Percentiles rank a stretch among this genome's conserved stretches.
phyloP scores from a whole-genome alignment of 495 filamentous ascomycete genomes.

The Jackrogersella minutella region DNA sequence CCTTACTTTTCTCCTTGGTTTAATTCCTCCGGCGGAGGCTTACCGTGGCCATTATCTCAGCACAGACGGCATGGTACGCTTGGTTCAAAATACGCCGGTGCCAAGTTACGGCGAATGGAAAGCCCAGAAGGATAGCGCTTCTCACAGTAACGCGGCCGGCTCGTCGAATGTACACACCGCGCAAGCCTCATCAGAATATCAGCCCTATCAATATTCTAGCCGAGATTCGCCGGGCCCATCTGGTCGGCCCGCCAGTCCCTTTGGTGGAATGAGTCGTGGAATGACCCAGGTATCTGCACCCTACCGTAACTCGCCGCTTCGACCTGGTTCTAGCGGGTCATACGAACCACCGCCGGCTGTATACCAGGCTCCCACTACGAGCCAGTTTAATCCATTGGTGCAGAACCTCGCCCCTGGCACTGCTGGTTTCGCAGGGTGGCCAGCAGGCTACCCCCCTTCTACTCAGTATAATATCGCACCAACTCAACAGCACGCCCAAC shows the following conservation, averaged over 20 bases:
- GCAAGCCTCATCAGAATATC: conserved; percentile 49
- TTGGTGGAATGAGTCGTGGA: conserved; percentile 38
- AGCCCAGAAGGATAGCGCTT: conserved; percentile 23
- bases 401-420: conserved; percentile 29
- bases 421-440: conserved; percentile 35
- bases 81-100: conserved; percentile 72
- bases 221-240: conserved; percentile 52
- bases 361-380: conserved; percentile 36
- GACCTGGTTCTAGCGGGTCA: conserved; percentile 53
- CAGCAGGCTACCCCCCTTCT: conserved; percentile 22
- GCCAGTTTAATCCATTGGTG: conserved; percentile 38
- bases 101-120: conserved; percentile 64
- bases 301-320: conserved; percentile 56
- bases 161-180: conserved; percentile 47
- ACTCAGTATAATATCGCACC: conserved; percentile 7
- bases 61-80: conserved; percentile 73
- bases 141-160: conserved; percentile 14
- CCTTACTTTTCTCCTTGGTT: conserved; percentile 80
- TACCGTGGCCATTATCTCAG: conserved; percentile 73
- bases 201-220: conserved; percentile 42
- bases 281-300: conserved; percentile 42
- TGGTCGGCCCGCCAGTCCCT: conserved; percentile 52
- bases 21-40: conserved; percentile 77
- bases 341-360: conserved; percentile 55
- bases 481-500: conserved; percentile 28